Evolutionary conservation across 2,329 filamentous ascomycete species (phyloP), one percentile per base, ranked within the genome.

Genomic region (Davidsoniella neocaledoniae): DNA sequence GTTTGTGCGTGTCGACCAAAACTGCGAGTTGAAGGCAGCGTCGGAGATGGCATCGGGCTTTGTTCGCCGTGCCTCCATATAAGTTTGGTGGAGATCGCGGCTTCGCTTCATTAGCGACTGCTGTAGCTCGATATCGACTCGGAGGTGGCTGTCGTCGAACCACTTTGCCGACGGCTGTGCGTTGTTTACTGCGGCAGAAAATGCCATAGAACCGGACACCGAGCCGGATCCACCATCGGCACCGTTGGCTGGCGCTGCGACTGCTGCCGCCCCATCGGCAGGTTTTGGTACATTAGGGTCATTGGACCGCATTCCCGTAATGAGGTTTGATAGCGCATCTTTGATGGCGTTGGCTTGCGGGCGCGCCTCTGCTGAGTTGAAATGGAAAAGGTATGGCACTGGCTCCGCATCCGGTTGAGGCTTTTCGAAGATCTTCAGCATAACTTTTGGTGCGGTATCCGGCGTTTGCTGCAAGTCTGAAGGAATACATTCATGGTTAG

Each of bases 391-490:
- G 61, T 93, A 86, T 49, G 79, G 76, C 43, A 80, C 74, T 16
- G 84, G 68, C 46, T 81, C 76, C 25, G 70, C 63, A 23, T 69
- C 69, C 43, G 69, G 68, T 29, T 76, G 65, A 40, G 76, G 66
- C 61, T 87, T 83, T 54, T 83, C 83, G 57, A 95, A 85, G 50
- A 98, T 81, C 64, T 91, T 94, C 53, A 96, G 74, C 73, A 94
- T 94, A 48, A 94, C 87, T 70, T 94, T 95, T 16, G 86, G 71
- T 36, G 78, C 80, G n/a, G 73, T 80, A 53, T 86, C 86, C 10
- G 91, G 88, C 1, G 91, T 96, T 63, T 96, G 90, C 64, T 98
- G 90, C 45, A 98, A 76, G 66, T 96, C 86, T 91, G 29, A 33
- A 3, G 8, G 12, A 33, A 12, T 12, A 57, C 1, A 21, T 25